Evolutionary conservation across 129 eudicot species (phyloP), one percentile per base, ranked within the genome.

Genomic region (Flaveria robusta): DNA sequence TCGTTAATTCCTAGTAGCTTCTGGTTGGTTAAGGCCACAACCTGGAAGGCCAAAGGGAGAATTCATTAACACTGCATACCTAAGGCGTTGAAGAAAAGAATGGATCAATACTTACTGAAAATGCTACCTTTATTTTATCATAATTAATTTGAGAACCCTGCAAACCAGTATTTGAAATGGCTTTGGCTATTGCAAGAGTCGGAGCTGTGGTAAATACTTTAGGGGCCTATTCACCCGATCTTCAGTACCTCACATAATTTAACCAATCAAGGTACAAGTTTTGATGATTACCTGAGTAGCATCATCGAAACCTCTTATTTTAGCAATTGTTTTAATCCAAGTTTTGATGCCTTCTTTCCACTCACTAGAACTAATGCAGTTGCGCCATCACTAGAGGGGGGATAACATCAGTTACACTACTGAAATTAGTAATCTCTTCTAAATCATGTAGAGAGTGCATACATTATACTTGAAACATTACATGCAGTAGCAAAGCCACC

Each of bases 401-500:
- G 63, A 72, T 49, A 79, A 19, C n/a, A n/a, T n/a, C n/a, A n/a
- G n/a, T n/a, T n/a, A n/a, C n/a, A n/a, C n/a, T n/a, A n/a, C n/a
- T 24, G 37, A 54, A 46, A 19, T 11, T 5, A 31, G 29, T 65
- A 0, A 3, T 42, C 11, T 42, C 2, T 42, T 42, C 12, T n/a
- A n/a, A n/a, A 42, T 11, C 7, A 46, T 5, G 50, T 11, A 72
- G 47, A 55, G 42, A 18, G 52, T 56, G 29, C 81, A 45, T 37
- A 93, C 98, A 96, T 93, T 84, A 94, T 86, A 63, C 73, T 86
- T 42, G 98, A 94, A 83, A 97, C 91, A 84, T 94, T 94, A 73
- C 98, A 97, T 26, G 98, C 98, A 37, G 98, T 94, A 58, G 91
- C 97, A 71, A 97, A 71, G 68, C 98, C 98, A 60, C 95, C 96